A percentile compares a stretch with the other conserved stretches of the same genome.
These are phyloP conservation scores for Sporothrix schenckii DNA, from an alignment of 2,329 filamentous ascomycete genomes.

Conservation along the genomic window DNA sequence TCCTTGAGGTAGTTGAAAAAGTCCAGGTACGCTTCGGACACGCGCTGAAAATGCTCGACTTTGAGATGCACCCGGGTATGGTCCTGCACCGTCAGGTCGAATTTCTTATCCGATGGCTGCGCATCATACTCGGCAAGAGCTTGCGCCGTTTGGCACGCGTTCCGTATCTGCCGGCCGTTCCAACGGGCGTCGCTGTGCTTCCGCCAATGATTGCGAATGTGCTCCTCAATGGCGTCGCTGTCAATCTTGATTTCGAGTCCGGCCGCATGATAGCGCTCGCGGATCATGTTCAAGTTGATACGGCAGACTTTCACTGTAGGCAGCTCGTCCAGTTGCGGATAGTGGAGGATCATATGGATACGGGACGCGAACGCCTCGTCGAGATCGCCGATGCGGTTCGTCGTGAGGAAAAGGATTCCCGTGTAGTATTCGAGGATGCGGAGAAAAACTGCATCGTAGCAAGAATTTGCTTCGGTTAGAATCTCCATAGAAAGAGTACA, in stretches of 20 bases:
- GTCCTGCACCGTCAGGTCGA: slow-evolving; percentile 5
- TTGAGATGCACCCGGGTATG: slow-evolving; percentile 28
- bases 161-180: slow-evolving; percentile 11
- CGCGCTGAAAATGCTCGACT: slow-evolving; percentile 27
- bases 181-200: not conserved
- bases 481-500: too few species aligned
- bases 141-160: not conserved
- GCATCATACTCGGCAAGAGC: slow-evolving; percentile 9
- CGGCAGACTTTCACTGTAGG: slow-evolving; percentile 39
- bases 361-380: slow-evolving; percentile 44
- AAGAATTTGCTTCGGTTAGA: not conserved
- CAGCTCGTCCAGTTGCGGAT: slow-evolving; percentile 38
- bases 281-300: slow-evolving; percentile 6
- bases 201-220: not conserved
- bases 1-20: slow-evolving; percentile 26
- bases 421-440: slow-evolving; percentile 37
- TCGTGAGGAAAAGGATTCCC: slow-evolving; percentile 38
- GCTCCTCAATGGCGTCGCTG: not conserved
- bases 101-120: slow-evolving; percentile 1
- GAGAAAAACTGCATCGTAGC: slow-evolving; percentile 32
- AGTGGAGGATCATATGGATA: slow-evolving; percentile 46
- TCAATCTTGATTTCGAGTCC: slow-evolving; percentile 6
- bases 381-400: slow-evolving; percentile 36
- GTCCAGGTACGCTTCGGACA: slow-evolving; percentile 34
- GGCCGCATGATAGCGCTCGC: not conserved